Evolutionary conservation across 345 rosid genomes (phyloP), one percentile per base, ranked within the genome.

Genomic region (Gossypium longicalyx): DNA sequence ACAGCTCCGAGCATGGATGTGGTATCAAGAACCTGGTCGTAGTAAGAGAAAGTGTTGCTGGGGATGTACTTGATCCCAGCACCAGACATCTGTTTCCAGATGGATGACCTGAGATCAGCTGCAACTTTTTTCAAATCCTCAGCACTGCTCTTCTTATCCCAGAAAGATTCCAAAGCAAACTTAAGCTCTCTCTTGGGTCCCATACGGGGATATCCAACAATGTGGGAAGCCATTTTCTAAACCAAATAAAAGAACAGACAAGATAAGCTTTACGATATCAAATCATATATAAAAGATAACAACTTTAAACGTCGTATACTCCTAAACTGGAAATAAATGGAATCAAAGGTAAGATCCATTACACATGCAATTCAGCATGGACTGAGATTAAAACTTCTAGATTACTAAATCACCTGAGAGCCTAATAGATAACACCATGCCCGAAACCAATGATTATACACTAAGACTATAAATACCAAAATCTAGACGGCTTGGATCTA

Each of bases 1-100:
- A 94, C 98, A 81, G 98, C 98, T 22, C 98, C 98, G 11, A 94
- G 90, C 98, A 94, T 89, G 7, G 97, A 89, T 0, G 98, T 92
- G 79, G 97, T 85, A 83, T 94, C 98, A 3, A 94, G 93, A 45
- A 94, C 86, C 79, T 92, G 97, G 67, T 94, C 98, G 15, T 94
- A 94, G 85, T 85, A 85, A 34, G 98, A 83, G 82, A 94, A 94
- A 45, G 98, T 94, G 85, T 94, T 94, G 98, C 98, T 93, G 77
- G 98, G 97, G 71, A 95, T 93, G 83, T 83, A 87, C 82, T 91
- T 95, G 87, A 90, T 95, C 81, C 98, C 91, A 71, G 92, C 89
- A 15, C 70, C 77, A 80, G 91, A 47, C 99, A 95, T 95, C 86
- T 91, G 97, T 75, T 91, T 91, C 99, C 99, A 93, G 80, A 95